phyloP scores from a whole-genome alignment of 116 monocot genomes.

The Papilionanthe hybrid region DNA sequence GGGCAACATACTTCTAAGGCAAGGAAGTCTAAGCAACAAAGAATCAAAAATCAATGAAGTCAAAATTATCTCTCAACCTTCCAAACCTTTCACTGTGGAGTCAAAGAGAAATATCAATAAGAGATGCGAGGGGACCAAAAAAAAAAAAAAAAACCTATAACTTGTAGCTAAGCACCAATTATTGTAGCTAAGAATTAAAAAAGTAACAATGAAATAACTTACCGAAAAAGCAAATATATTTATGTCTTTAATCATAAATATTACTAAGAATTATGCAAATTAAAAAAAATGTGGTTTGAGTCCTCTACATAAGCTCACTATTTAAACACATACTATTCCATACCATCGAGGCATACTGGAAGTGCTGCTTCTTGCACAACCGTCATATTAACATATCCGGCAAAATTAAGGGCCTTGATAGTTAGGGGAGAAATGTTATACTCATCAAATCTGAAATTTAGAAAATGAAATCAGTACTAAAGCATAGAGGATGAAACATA shows the following conservation, averaged over 20 bases:
- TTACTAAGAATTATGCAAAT: not conserved
- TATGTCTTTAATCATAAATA: not conserved
- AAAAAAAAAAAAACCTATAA: not conserved
- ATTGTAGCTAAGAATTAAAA: not conserved
- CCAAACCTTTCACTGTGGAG: too few relatives aligned
- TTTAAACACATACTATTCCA: not conserved
- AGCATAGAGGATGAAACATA: not conserved
- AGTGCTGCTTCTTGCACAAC: conserved; percentile 77
- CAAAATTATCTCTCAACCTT: not conserved
- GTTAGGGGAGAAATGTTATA: conserved; percentile 73
- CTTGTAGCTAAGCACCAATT: not conserved
- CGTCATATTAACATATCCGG: conserved; percentile 73
- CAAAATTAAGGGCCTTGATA: conserved; percentile 67
- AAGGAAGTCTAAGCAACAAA: not conserved
- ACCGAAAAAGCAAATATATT: not conserved
- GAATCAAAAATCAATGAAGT: not conserved
- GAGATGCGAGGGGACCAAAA: not conserved
- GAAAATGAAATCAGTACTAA: not conserved
- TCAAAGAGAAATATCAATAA: too few relatives aligned
- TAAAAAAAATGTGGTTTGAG: not conserved
- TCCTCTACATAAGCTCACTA: not conserved
- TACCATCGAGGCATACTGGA: conserved; percentile 79
- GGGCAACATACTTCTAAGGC: not conserved
- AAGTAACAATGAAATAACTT: not conserved
- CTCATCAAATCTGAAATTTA: conserved; percentile 70